Conservation (phyloP, 2,329 filamentous ascomycete genomes). For the Hymenoscyphus linearis region DNA sequence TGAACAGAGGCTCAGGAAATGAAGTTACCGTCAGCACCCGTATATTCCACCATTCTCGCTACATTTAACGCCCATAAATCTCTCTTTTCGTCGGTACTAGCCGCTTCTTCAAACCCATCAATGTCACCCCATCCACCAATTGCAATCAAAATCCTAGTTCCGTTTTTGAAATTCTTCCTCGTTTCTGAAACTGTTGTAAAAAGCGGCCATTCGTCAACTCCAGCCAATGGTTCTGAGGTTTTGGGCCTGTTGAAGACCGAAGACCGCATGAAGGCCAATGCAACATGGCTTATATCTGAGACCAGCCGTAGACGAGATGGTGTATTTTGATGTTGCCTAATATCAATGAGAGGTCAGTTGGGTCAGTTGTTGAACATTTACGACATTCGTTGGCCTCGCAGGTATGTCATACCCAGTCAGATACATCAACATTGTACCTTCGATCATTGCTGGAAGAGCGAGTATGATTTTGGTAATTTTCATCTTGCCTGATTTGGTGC, state of each 20-base stretch:
- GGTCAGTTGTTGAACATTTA: background rate
- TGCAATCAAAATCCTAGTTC: conserved; percentile 62
- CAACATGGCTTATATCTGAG: conserved; percentile 48
- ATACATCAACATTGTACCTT: conserved; percentile 4
- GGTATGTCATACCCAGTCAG: conserved; percentile 3
- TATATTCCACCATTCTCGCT: conserved; percentile 53
- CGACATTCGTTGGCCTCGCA: background rate
- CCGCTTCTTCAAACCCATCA: conserved; percentile 54
- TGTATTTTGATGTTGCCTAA: conserved; percentile 30
- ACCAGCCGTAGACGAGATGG: conserved; percentile 21
- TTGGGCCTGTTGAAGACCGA: conserved; percentile 42
- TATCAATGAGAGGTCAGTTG: background rate
- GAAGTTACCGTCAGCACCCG: conserved; percentile 56
- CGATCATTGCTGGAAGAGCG: background rate
- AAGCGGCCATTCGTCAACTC: conserved; percentile 39
- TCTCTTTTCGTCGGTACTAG: conserved; percentile 46
- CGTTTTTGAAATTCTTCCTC: conserved; percentile 38
- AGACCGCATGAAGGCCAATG: conserved; percentile 53
- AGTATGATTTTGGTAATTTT: background rate
- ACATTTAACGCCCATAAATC: conserved; percentile 59
- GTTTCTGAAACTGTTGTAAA: conserved; percentile 41
- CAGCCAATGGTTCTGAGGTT: background rate
- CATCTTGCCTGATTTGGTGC: background rate
- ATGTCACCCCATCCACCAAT: conserved; percentile 73
- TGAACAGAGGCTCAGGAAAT: background rate